Conservation (phyloP, 106 monocot genomes). For the Hemerocallis citrina region DNA sequence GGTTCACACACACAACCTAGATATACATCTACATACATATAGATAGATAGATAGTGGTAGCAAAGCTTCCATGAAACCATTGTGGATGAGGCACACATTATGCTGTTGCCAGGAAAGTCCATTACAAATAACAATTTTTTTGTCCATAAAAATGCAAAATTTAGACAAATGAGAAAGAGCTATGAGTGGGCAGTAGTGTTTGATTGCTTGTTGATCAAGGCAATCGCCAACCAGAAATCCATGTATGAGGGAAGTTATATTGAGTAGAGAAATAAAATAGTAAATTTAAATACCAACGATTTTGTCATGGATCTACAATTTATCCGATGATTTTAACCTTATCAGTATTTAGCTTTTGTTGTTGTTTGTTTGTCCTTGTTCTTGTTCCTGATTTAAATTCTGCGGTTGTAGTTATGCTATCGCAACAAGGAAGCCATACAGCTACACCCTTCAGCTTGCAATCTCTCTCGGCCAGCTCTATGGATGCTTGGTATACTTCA, state of each 20-base stretch:
- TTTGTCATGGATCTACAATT: background rate
- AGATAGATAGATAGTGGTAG: too few relatives aligned
- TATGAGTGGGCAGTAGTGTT: too few relatives aligned
- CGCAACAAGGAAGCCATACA: constrained; percentile 63
- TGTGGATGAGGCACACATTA: too few relatives aligned
- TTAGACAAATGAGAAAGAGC: too few relatives aligned
- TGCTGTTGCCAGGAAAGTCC: too few relatives aligned
- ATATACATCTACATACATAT: too few relatives aligned
- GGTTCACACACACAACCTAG: too few relatives aligned
- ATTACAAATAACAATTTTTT: too few relatives aligned
- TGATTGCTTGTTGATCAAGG: too few relatives aligned
- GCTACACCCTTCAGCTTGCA: constrained; percentile 66
- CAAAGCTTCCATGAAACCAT: too few relatives aligned
- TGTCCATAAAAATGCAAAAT: too few relatives aligned
- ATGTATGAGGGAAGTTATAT: background rate
- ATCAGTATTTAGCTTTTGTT: background rate
- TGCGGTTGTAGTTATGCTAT: constrained; percentile 60
- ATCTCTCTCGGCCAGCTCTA: constrained; percentile 74
- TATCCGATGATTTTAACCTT: background rate
- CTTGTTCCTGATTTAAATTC: background rate
- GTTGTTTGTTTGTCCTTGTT: background rate
- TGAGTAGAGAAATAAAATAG: background rate
- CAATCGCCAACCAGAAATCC: too few relatives aligned
- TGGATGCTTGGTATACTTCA: constrained; percentile 80
- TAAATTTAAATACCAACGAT: background rate